Conservation (phyloP, 176 grass and related monocot species). For the Hordeum marinum region DNA sequence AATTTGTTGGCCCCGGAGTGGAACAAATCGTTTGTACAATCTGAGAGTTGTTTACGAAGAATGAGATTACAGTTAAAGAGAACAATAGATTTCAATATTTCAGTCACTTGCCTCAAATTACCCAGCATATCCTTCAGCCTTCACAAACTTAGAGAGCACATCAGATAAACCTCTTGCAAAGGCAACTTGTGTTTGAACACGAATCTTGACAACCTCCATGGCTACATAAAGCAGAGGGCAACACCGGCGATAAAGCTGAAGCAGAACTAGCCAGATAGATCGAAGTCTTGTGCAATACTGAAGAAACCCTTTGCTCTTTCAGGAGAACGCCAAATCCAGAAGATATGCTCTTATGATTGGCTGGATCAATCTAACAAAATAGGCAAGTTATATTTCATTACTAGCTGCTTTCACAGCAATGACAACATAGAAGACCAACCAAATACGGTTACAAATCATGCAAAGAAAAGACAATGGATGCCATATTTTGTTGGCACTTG, state of each 20-base stretch:
- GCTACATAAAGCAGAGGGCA: conserved; percentile 56
- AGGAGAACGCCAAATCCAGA: conserved; percentile 60
- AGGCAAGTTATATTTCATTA: background rate
- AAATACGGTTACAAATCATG: too few relatives aligned
- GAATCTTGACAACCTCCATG: conserved; percentile 58
- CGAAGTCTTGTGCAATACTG: conserved; percentile 65
- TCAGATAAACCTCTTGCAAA: conserved; percentile 71
- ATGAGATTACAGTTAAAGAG: background rate
- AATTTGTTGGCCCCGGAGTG: too few relatives aligned
- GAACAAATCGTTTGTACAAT: too few relatives aligned
- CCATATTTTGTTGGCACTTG: too few relatives aligned
- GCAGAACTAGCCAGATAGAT: conserved; percentile 70
- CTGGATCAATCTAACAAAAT: conserved; percentile 55
- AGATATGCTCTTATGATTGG: conserved; percentile 67
- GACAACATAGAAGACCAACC: too few relatives aligned
- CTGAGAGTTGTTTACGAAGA: too few relatives aligned
- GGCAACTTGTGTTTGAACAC: conserved; percentile 65
- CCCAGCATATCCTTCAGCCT: conserved; percentile 61
- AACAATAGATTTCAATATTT: background rate
- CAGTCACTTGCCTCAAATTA: conserved; percentile 10
- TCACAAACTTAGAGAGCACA: conserved; percentile 63
- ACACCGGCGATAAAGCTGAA: conserved; percentile 61
- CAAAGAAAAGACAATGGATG: too few relatives aligned
- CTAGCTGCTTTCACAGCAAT: too few relatives aligned
- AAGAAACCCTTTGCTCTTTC: conserved; percentile 75